Evolutionary conservation across 2,329 filamentous ascomycete species (phyloP).

Genomic region (Epichloe sibirici): DNA sequence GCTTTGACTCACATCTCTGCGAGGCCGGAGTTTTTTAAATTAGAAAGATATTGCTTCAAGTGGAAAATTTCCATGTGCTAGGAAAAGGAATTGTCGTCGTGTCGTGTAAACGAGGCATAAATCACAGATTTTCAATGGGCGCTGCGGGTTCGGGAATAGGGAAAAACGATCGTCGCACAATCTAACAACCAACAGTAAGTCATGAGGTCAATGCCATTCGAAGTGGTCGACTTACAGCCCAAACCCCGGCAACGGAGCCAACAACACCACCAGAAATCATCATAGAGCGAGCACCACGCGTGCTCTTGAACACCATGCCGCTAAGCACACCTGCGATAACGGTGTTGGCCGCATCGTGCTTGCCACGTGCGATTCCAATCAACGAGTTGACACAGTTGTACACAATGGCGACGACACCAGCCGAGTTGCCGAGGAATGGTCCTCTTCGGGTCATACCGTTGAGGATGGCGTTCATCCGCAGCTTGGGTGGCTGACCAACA

Average conservation of each 20-base stretch:
- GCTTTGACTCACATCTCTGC: slow-evolving; percentile 7
- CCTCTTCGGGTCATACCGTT: slow-evolving; percentile 90
- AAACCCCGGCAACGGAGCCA: slow-evolving; percentile 69
- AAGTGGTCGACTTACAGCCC: slow-evolving; percentile 60
- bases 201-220: slow-evolving; percentile 3
- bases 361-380: slow-evolving; percentile 66
- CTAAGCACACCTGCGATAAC: slow-evolving; percentile 75
- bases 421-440: slow-evolving; percentile 91
- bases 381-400: slow-evolving; percentile 90
- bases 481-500: slow-evolving; percentile 68
- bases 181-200: slow-evolving; percentile 12
- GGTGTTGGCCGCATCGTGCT: slow-evolving; percentile 85
- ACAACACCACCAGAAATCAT: slow-evolving; percentile 88
- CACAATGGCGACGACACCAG: slow-evolving; percentile 86
- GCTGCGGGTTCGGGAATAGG: slow-evolving; percentile 20
- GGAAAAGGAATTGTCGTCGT: slow-evolving; percentile 30
- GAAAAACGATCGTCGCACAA: slow-evolving; percentile 31
- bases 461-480: slow-evolving; percentile 85
- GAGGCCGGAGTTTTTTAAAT: neutral
- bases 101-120: neutral
- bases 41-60: neutral
- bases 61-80: neutral
- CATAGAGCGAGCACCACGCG: slow-evolving; percentile 81
- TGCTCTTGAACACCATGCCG: slow-evolving; percentile 95
- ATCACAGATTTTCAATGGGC: slow-evolving; percentile 19